These are phyloP conservation scores for Polytolypa hystricis DNA, from an alignment of 2,329 filamentous ascomycete genomes.

Conservation along the genomic window DNA sequence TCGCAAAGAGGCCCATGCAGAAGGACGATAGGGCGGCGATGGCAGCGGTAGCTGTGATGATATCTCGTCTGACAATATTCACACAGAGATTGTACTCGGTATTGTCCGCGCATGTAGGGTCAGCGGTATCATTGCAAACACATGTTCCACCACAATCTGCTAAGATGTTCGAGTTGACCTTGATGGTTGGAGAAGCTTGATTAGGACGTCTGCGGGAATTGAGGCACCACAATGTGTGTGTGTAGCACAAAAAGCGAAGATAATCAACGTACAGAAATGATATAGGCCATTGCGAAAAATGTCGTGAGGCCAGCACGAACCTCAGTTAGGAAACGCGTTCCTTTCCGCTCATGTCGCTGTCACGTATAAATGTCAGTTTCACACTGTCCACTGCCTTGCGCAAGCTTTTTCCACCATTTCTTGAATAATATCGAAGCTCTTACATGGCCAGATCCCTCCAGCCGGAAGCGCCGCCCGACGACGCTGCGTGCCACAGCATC, in stretches of 20 bases:
- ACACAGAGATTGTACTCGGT: constrained; percentile 35
- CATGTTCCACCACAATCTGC: constrained; percentile 65
- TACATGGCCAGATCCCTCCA: constrained; percentile 76
- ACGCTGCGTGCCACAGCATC: constrained; percentile 50
- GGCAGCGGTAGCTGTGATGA: constrained; percentile 75
- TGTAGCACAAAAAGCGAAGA: not conserved
- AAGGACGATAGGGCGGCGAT: constrained; percentile 72
- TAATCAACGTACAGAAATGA: constrained; percentile 55
- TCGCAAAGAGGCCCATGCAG: constrained; percentile 72
- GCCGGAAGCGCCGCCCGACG: constrained; percentile 63
- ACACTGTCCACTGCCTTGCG: not conserved
- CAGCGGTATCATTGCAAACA: constrained; percentile 47
- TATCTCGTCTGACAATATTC: constrained; percentile 57
- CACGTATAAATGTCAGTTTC: constrained; percentile 1
- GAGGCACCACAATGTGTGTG: not conserved
- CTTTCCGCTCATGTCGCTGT: constrained; percentile 59
- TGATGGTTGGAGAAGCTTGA: not conserved
- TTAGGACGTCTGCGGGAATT: not conserved
- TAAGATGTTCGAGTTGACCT: constrained; percentile 57
- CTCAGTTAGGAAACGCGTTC: constrained; percentile 71
- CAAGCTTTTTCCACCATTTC: not conserved
- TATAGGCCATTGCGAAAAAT: constrained; percentile 73
- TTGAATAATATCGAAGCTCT: constrained; percentile 20
- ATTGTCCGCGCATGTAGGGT: constrained; percentile 40
- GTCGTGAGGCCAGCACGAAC: constrained; percentile 72